These are phyloP conservation scores for Pythium chondricola DNA, from an alignment of 352 stramenopile species.

Conservation along the genomic window DNA sequence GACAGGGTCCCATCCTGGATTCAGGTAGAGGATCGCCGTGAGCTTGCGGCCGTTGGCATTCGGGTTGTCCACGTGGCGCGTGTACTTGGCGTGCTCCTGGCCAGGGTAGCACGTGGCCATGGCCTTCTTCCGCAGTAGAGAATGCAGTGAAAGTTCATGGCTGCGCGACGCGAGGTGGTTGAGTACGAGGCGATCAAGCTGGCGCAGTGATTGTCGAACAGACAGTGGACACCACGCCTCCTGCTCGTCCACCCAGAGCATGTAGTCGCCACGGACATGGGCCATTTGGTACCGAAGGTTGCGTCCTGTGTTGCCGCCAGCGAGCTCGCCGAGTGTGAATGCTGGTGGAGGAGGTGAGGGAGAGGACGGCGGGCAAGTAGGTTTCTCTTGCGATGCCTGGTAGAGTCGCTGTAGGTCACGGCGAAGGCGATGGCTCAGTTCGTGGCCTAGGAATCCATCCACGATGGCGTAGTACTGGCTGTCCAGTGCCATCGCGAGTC, in stretches of 20 bases:
- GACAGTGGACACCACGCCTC: slow-evolving; percentile 26
- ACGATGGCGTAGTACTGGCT: slow-evolving; percentile 23
- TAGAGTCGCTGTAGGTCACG: slow-evolving; percentile 23
- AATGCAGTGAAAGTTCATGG: slow-evolving; percentile 19
- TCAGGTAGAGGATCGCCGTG: slow-evolving; percentile 52
- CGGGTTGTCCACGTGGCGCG: slow-evolving; percentile 46
- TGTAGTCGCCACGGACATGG: slow-evolving; percentile 40
- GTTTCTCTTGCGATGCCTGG: neutral
- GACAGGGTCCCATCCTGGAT: slow-evolving; percentile 20
- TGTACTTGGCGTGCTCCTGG: slow-evolving; percentile 27
- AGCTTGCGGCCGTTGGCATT: slow-evolving; percentile 42
- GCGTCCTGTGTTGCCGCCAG: slow-evolving; percentile 33
- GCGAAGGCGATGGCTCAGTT: slow-evolving; percentile 12
- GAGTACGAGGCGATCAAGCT: slow-evolving; percentile 35
- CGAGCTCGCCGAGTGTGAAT: slow-evolving; percentile 35
- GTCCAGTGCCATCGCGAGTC: slow-evolving; percentile 13
- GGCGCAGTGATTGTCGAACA: slow-evolving; percentile 20
- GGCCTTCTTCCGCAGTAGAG: slow-evolving; percentile 35
- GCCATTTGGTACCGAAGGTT: slow-evolving; percentile 43
- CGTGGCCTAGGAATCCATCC: slow-evolving; percentile 25
- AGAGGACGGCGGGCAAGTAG: neutral
- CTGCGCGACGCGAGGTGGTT: slow-evolving; percentile 19
- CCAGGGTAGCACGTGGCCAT: slow-evolving; percentile 52
- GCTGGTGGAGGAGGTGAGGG: neutral
- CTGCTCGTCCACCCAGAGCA: slow-evolving; percentile 40